Conservation (phyloP, 1,139 yeast genomes). For the Pichia sp. region DNA sequence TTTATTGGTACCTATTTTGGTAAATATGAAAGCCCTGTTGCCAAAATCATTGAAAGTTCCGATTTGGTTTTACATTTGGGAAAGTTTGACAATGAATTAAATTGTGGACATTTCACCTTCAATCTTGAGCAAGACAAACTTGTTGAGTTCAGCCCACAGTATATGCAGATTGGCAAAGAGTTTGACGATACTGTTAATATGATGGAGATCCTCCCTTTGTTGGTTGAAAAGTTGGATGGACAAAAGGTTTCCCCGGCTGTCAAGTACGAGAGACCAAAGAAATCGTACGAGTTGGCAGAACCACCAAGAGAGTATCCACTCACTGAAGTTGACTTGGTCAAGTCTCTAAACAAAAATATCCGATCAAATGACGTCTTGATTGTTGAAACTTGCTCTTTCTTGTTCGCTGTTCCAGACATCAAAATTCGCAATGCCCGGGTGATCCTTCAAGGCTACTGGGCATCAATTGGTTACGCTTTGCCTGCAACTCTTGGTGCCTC, state of each 20-base stretch:
- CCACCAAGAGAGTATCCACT: conserved; percentile 14
- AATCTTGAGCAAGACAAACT: conserved; percentile 15
- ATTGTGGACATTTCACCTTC: conserved; percentile 36
- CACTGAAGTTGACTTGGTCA: conserved; percentile 23
- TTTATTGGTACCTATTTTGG: conserved; percentile 68
- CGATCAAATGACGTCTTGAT: conserved; percentile 61
- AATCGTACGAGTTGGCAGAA: conserved; percentile 9
- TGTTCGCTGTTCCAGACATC: conserved; percentile 63
- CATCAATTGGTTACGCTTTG: conserved; percentile 80
- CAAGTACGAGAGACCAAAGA: conserved; percentile 6
- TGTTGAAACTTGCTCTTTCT: conserved; percentile 76
- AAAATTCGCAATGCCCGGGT: conserved; percentile 35
- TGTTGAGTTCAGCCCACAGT: conserved; percentile 32
- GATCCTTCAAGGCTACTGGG: conserved; percentile 64
- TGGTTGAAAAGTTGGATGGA: conserved; percentile 38
- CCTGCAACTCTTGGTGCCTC: conserved; percentile 83
- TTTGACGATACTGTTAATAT: conserved; percentile 40
- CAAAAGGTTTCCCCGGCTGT: conserved; percentile 30
- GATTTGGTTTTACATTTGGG: conserved; percentile 53
- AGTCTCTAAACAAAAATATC: conserved; percentile 34
- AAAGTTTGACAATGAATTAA: conserved; percentile 46
- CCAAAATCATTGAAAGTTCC: conserved; percentile 36
- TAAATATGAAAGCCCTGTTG: conserved; percentile 38
- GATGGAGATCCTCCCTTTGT: conserved; percentile 41
- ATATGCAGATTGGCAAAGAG: conserved; percentile 39